These are phyloP conservation scores for Neurospora sp. DNA, from an alignment of 495 filamentous ascomycete species.

Conservation along the genomic window DNA sequence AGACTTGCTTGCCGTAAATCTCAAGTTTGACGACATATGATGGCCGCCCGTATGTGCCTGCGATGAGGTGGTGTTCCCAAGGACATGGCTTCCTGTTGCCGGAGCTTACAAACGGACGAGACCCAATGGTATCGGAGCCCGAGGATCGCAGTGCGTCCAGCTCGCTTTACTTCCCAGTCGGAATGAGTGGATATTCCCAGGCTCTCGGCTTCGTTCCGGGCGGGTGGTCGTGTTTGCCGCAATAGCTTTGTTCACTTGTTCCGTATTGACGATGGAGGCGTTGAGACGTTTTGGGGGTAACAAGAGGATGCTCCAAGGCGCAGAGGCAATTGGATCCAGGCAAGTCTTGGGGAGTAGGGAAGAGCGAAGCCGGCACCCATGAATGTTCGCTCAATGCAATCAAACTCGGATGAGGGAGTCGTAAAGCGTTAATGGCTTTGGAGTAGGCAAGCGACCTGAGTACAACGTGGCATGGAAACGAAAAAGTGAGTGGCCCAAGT, in stretches of 20 bases:
- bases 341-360: background rate
- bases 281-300: background rate
- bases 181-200: background rate
- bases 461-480: background rate
- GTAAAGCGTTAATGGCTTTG: background rate
- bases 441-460: background rate
- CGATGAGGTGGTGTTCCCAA: conserved; percentile 11
- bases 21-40: conserved; percentile 18
- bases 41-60: conserved; percentile 1
- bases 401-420: background rate
- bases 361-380: background rate
- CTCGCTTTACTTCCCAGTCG: background rate
- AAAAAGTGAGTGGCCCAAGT: background rate
- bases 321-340: background rate
- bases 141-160: background rate
- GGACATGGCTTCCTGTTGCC: conserved; percentile 11
- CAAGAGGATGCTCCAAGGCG: background rate
- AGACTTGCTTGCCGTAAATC: conserved; percentile 16
- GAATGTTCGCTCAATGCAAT: background rate
- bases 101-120: conserved; percentile 14
- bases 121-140: conserved; percentile 6
- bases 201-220: background rate
- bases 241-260: background rate
- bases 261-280: background rate
- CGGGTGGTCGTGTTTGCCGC: background rate